Evolutionary conservation across 441 rosid genomes (phyloP).

Genomic region (Aleurites moluccanus): DNA sequence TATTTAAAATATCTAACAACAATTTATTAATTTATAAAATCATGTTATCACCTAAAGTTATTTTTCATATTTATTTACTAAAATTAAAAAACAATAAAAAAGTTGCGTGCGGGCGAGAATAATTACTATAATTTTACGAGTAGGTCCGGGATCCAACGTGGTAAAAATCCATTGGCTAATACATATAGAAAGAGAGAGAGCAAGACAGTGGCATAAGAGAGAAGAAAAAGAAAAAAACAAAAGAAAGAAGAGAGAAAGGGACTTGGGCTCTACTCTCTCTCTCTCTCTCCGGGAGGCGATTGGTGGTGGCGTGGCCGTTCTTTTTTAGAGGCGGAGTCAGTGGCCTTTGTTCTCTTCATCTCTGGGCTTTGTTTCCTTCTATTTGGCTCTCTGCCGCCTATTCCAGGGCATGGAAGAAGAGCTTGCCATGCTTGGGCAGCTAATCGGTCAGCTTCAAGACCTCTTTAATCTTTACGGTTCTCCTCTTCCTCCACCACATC

Average conservation of each 20-base stretch:
- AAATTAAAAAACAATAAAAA: constrained; percentile 3
- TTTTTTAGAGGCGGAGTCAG: neutral
- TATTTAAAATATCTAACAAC: no score
- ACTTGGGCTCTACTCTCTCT: constrained; percentile 15
- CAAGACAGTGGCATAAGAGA: neutral
- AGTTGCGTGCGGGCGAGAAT: constrained; percentile 53
- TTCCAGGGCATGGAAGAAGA: constrained; percentile 73
- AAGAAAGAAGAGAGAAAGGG: neutral
- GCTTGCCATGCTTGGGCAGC: constrained; percentile 96
- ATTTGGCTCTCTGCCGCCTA: neutral
- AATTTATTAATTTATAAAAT: no score
- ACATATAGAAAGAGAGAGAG: constrained; percentile 22
- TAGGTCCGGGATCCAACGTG: constrained; percentile 37
- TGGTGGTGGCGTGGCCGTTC: neutral
- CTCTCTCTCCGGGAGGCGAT: neutral
- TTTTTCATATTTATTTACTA: no score
- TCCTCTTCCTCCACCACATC: constrained; percentile 35
- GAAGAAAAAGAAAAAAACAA: neutral
- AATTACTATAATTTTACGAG: constrained; percentile 21
- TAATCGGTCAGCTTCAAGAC: constrained; percentile 92
- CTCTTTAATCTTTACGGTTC: constrained; percentile 71
- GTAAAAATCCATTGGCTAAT: constrained; percentile 34
- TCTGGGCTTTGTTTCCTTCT: neutral
- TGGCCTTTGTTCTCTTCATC: neutral
- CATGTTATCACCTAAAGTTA: no score